Conservation (phyloP, 768 basidiomycete genomes). For the Lentinula sp. region DNA sequence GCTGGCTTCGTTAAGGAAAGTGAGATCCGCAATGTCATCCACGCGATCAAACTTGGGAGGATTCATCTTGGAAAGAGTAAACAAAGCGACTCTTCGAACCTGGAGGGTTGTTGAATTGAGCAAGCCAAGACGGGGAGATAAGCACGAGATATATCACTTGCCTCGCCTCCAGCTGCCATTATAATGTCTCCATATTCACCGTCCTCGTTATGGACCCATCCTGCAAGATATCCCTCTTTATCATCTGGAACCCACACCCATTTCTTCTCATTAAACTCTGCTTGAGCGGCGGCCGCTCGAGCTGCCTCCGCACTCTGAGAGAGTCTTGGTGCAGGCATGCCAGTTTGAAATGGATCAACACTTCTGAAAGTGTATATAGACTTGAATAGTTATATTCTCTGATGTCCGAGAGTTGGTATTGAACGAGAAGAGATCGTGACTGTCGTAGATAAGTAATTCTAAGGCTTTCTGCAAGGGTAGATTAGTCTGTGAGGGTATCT, state of each 20-base stretch:
- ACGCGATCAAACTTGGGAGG: slow-evolving; percentile 98
- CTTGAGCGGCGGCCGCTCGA: slow-evolving; percentile 81
- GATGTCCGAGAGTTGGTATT: neutral
- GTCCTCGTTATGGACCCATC: slow-evolving; percentile 88
- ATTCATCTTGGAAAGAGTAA: slow-evolving; percentile 91
- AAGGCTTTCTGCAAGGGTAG: neutral
- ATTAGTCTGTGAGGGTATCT: neutral
- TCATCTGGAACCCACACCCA: slow-evolving; percentile 98
- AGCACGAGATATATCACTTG: slow-evolving; percentile 23
- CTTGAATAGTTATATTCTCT: neutral
- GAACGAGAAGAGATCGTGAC: neutral
- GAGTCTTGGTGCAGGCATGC: slow-evolving; percentile 43
- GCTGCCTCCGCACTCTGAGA: slow-evolving; percentile 68
- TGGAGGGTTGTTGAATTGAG: slow-evolving; percentile 16
- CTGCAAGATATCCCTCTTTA: slow-evolving; percentile 88
- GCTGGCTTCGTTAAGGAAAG: slow-evolving; percentile 96
- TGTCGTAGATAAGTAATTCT: neutral
- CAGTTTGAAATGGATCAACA: neutral
- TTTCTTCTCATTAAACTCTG: slow-evolving; percentile 96
- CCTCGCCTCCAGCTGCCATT: slow-evolving; percentile 81
- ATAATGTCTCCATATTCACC: slow-evolving; percentile 80
- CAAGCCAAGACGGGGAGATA: neutral
- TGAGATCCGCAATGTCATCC: slow-evolving; percentile 96
- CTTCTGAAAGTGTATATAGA: neutral
- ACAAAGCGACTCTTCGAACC: slow-evolving; percentile 68